Evolutionary conservation across 1,284 basidiomycete genomes (phyloP).

Genomic region (Ustilago sp.): DNA sequence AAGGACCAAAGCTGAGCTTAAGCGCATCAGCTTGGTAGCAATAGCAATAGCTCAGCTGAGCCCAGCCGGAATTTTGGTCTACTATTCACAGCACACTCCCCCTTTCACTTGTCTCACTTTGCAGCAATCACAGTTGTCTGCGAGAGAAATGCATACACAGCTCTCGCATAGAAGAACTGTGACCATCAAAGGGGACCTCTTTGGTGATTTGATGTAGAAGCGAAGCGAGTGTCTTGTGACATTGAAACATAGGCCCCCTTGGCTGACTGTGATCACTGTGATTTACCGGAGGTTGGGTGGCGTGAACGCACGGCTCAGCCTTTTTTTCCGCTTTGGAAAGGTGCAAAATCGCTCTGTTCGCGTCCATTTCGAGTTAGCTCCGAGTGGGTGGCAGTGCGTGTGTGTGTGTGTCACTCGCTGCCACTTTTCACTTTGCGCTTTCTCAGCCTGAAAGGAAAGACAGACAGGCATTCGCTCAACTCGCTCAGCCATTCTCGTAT

Average conservation of each 20-base stretch:
- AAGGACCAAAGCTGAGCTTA: neutral
- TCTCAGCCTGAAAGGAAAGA: neutral
- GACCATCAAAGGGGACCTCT: neutral
- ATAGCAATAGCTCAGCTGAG: neutral
- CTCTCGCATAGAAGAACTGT: neutral
- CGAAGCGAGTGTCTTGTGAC: neutral
- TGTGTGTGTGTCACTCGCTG: neutral
- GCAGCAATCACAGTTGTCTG: neutral
- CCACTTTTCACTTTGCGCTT: conserved; percentile 5
- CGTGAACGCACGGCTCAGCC: conserved; percentile 5
- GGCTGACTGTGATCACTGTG: neutral
- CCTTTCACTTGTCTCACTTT: neutral
- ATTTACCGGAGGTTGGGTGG: neutral
- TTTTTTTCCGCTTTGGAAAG: neutral
- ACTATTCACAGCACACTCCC: neutral
- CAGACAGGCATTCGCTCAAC: neutral
- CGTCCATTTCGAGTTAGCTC: conserved; percentile 6
- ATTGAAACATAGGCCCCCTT: no score
- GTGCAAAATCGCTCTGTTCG: conserved; percentile 1
- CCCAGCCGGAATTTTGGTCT: neutral
- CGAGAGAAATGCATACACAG: neutral
- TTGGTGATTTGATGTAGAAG: neutral
- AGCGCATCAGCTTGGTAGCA: no score
- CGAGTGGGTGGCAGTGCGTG: conserved; percentile 3
- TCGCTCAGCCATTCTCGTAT: conserved; percentile 1